These are phyloP conservation scores for Solanum pimpinellifolium DNA, from an alignment of 257 asterid genomes.

Conservation along the genomic window DNA sequence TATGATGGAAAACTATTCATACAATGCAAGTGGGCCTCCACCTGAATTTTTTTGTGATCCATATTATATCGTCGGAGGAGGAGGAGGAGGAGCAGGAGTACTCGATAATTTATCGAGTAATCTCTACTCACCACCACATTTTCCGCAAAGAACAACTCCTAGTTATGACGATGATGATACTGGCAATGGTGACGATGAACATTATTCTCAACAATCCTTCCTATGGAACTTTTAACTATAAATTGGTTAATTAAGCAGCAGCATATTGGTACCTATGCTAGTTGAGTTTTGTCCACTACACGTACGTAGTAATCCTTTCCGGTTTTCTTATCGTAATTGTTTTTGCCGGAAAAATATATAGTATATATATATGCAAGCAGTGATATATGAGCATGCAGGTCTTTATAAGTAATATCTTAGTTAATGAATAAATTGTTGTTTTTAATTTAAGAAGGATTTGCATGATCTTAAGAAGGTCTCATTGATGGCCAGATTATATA, in stretches of 20 bases:
- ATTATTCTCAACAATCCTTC: not conserved
- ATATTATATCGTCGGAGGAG: not conserved
- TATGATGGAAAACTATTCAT: not conserved
- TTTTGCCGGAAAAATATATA: not conserved
- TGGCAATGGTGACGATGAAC: not conserved
- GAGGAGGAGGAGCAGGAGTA: not conserved
- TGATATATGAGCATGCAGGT: not conserved
- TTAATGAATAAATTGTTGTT: not conserved
- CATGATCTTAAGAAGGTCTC: not conserved
- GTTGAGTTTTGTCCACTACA: not conserved
- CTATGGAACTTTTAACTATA: slow-evolving; percentile 4
- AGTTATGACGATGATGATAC: not conserved
- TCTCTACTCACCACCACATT: not conserved
- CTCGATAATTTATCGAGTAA: not conserved
- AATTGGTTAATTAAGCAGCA: not conserved
- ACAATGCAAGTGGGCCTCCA: not conserved
- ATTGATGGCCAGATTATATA: not conserved
- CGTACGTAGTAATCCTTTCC: not conserved
- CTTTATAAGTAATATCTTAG: not conserved
- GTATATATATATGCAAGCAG: not conserved
- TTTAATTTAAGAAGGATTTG: not conserved
- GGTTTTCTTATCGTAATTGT: not conserved
- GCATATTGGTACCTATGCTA: not conserved
- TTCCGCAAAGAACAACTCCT: not conserved
- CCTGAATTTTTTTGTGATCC: not conserved